Conservation (phyloP, 1,284 basidiomycete species). For the Meripilus lineatus region DNA sequence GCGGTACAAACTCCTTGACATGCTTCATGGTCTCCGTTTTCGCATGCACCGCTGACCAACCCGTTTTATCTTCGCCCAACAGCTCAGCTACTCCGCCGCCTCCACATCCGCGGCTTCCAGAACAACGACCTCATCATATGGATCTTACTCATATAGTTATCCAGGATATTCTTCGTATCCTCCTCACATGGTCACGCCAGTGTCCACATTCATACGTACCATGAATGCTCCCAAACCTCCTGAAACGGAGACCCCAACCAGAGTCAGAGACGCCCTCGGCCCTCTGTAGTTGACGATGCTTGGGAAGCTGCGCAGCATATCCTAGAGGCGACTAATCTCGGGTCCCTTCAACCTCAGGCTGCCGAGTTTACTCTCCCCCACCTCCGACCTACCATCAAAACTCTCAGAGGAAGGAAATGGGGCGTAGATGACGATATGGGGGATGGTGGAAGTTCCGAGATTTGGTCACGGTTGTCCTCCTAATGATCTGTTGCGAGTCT, state of each 20-base stretch:
- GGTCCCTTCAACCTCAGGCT: conserved; percentile 36
- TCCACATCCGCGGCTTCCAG: conserved; percentile 9
- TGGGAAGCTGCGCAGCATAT: conserved; percentile 76
- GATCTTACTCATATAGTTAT: conserved; percentile 7
- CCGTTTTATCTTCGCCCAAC: conserved; percentile 24
- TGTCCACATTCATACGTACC: conserved; percentile 4
- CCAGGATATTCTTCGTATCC: conserved; percentile 3
- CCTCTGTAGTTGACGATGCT: conserved; percentile 44
- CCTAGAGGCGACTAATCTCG: conserved; percentile 70
- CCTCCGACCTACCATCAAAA: too few species aligned
- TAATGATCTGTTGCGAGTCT: too few species aligned
- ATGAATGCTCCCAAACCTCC: conserved; percentile 1
- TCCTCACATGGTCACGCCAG: conserved; percentile 2
- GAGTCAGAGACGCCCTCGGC: conserved; percentile 17
- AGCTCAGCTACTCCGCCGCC: conserved; percentile 12
- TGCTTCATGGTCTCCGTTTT: conserved; percentile 49
- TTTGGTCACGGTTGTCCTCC: too few species aligned
- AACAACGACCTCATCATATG: conserved; percentile 9
- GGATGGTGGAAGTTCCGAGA: too few species aligned
- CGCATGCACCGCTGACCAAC: conserved; percentile 50
- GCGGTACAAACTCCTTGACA: conserved; percentile 25
- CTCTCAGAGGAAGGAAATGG: too few species aligned
- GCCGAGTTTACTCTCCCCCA: too few species aligned
- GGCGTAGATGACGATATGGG: too few species aligned
- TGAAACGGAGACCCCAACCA: conserved; percentile 4